Evolutionary conservation across 345 rosid species (phyloP), one percentile per base, ranked within the genome.

Genomic region (Trapa incisa): DNA sequence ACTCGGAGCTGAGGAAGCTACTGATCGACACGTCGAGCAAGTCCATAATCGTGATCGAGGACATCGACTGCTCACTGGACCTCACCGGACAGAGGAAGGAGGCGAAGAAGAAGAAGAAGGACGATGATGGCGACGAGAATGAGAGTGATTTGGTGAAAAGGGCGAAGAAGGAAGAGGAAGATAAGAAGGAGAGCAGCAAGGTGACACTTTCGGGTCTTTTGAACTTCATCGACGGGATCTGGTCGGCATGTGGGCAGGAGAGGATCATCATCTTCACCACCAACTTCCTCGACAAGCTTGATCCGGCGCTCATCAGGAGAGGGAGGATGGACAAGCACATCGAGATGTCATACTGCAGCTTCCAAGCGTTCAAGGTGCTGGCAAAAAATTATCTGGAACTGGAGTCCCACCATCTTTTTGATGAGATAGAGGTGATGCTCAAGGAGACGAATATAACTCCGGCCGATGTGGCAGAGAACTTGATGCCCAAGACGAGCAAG

Each of bases 301-400:
- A 75, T 65, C 74, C 78, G 0, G 78, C 78, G 10, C 65, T 75
- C 0, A 75, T 75, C 50, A 53, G 78, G 64, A 63, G 65, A 41
- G 78, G 78, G 42, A 62, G 78, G 68, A 75, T 75, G 78, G 78
- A 70, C 47, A 70, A 70, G 64, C 78, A 54, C 68, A 71, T 75
- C 3, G 78, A 75, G 70, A 39, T 75, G 68, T 65, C 65, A 2
- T 65, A 65, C 35, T 71, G 74, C 65, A 10, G 65, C 54, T 65
- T 41, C 14, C 65, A 65, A 15, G 74, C 74, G 5, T 71, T 71
- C 56, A 65, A 71, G 65, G 68, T 65, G 13, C 74, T 71, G 1
- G 73, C 73, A 1, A 54, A 17, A 3, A 71, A 65, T 22, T 71
- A 71, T 14, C 29, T 71, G 52, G 64, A 50, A 22, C 11, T 75